Base-by-base conservation (phyloP, 495 filamentous ascomycete genomes). In the Trypethelium eluteriae region DNA sequence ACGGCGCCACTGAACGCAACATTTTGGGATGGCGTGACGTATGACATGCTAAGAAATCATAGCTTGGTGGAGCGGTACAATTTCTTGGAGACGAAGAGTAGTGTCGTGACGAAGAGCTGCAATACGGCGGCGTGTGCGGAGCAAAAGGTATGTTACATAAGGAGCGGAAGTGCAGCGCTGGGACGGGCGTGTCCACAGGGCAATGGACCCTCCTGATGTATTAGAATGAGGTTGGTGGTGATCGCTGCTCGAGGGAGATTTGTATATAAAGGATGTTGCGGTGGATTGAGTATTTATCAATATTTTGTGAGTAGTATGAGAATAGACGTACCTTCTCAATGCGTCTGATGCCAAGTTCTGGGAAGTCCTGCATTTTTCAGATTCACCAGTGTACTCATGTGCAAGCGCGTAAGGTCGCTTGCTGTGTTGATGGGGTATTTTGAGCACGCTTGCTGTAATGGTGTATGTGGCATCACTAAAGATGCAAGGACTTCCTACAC, bases 141-240 rank as follows among this genome's bases (percentile, higher is more conserved):
- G 53, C 82, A 83, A 2, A 86, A 85, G 76, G 75, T 87, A 18
- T 87, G 85, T 64, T 86, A 86, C 67, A 86, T 86, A 76, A 73
- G 84, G 7, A 82, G 79, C 75, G 84, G 83, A 3, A 84, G 81
- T 72, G 77, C 74, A 35, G 79, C 81, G 3, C 68, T 86, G 66
- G 84, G 83, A 1, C 73, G 70, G 63, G 67, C 73, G 53, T 86
- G 84, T 72, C 76, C 80, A 9, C 79, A 81, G 66, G 82, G 36
- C 14, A 59, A 32, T 36, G 53, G 53, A 7, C 53, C 53, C 36
- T 59, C 14, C 18, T 59, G 14, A 36, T 7, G 41, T 14, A 25
- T 25, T 25, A 25, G 41, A 44, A 14, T 44, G 41, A 44, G 6
- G 41, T 7, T 44, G 14, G 14, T 44, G 41, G 41, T 14, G 41